Evolutionary conservation across 2,329 filamentous ascomycete genomes (phyloP).

Genomic region (Xylariaceae sp.): DNA sequence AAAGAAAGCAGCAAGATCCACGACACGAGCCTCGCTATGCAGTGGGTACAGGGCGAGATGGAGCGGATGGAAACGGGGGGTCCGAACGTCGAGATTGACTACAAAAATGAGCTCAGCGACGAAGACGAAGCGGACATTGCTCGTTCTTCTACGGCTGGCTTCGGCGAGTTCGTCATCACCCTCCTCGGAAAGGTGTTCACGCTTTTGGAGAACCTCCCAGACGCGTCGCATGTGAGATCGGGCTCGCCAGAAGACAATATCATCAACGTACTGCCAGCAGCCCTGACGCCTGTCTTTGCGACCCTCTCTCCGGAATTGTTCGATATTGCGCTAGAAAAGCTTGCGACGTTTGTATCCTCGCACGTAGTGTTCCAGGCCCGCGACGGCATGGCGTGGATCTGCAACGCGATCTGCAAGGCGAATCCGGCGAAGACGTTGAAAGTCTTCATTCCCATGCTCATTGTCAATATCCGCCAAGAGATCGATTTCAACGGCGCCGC

Average conservation of each 20-base stretch:
- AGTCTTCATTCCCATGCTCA: conserved; percentile 82
- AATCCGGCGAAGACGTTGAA: conserved; percentile 90
- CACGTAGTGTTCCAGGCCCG: conserved; percentile 96
- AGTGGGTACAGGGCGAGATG: conserved; percentile 93
- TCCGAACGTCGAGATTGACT: conserved; percentile 79
- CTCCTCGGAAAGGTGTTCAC: conserved; percentile 94
- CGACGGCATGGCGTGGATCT: conserved; percentile 98
- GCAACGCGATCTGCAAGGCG: conserved; percentile 93
- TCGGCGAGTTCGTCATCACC: conserved; percentile 86
- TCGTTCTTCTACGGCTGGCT: conserved; percentile 87
- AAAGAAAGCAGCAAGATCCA: conserved; percentile 62
- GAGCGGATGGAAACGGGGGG: conserved; percentile 88
- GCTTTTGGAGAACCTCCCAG: conserved; percentile 87
- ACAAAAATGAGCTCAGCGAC: conserved; percentile 73
- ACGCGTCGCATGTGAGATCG: conserved; percentile 79
- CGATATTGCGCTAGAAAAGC: conserved; percentile 84
- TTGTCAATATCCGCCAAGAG: conserved; percentile 88
- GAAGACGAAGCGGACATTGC: conserved; percentile 83
- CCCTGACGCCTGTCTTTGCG: conserved; percentile 83
- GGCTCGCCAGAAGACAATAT: conserved; percentile 95
- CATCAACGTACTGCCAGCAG: conserved; percentile 88
- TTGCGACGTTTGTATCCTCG: conserved; percentile 83
- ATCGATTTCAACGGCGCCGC: conserved; percentile 96
- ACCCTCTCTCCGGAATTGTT: conserved; percentile 90
- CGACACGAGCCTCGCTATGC: conserved; percentile 71